A percentile compares a stretch with the other conserved stretches of the same genome.
phyloP scores from a whole-genome alignment of 306 rosid genomes.

The Ammopiptanthus mongolicus region DNA sequence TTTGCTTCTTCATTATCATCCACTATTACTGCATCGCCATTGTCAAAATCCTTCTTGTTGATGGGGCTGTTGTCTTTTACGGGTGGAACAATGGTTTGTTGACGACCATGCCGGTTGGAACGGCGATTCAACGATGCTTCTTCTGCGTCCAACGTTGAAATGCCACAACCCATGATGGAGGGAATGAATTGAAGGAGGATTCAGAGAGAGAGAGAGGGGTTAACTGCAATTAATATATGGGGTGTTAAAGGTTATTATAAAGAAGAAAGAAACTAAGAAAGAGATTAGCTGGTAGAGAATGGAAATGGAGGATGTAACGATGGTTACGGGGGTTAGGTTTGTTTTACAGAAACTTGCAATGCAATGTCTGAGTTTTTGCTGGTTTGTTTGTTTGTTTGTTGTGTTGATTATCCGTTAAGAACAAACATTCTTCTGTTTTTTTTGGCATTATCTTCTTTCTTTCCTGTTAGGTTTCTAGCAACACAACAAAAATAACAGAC shows the following conservation, averaged over 20 bases:
- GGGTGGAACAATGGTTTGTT: background rate
- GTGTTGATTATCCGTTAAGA: background rate
- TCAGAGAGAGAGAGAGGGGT: background rate
- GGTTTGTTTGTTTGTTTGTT: background rate
- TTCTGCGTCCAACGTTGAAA: constrained; percentile 26
- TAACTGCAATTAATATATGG: background rate
- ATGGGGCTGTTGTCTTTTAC: too few relatives aligned
- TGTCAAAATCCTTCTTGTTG: too few relatives aligned
- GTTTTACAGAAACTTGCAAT: background rate
- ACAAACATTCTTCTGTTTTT: background rate
- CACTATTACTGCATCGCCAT: background rate
- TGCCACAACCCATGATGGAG: constrained; percentile 61
- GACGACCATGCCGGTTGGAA: background rate
- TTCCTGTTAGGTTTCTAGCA: background rate
- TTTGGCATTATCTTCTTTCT: background rate
- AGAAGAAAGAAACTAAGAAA: background rate
- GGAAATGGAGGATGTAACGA: background rate
- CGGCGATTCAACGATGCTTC: background rate
- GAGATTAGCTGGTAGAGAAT: background rate
- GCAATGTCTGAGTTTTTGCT: background rate
- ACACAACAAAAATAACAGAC: background rate
- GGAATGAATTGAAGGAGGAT: background rate
- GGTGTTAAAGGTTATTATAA: background rate
- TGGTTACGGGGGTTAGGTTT: constrained; percentile 5
- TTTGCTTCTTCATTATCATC: background rate